Evolutionary conservation across 768 basidiomycete genomes (phyloP), one percentile per base, ranked within the genome.

Genomic region (Amanita fuliginea): DNA sequence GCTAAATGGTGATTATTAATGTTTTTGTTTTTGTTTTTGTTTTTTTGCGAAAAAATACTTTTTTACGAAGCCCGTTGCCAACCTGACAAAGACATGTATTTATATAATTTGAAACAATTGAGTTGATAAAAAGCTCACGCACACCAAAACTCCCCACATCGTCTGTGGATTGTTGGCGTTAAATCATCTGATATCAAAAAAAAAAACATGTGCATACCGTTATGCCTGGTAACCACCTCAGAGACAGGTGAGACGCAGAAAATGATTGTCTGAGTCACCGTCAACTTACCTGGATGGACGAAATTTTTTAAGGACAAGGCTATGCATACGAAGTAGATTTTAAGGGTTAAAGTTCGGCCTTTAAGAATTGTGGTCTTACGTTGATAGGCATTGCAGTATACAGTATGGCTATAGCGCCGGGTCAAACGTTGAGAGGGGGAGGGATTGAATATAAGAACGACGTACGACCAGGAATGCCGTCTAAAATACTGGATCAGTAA

Each of bases 71-170:
- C 81, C 80, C 77, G 80, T 84, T 34, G 75, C 53, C 8, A 72
- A 76, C 74, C 81, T 82, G 46, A 3, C 26, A 26, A 26, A 34
- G 32, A 24, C 5, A 24, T 5, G 22, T 24, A 24, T 24, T 24
- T 24, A 52, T 30, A 32, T 36, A 26, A 21, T 1, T 11, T 1
- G 7, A 6, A 33, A 30, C 9, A 47, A 30, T 3, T 28, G 28
- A 28, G 13, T 26, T 6, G 35, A 16, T 35, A 6, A 21, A 9
- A 2, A 2, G 6, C 30, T 42, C 11, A 59, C 74, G 24, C 48
- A 81, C 81, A 78, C 78, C 42, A 84, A 67, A 6, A 72, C 63
- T 0, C 83, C 85, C 83, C 84, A 86, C 5, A 70, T 54, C 8
- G 80, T 63, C 81, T 82, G 37, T 3, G 43, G 41, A 36, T 52